Base-by-base conservation (phyloP, 2,329 filamentous ascomycete species). In the Westerdykella sp. region DNA sequence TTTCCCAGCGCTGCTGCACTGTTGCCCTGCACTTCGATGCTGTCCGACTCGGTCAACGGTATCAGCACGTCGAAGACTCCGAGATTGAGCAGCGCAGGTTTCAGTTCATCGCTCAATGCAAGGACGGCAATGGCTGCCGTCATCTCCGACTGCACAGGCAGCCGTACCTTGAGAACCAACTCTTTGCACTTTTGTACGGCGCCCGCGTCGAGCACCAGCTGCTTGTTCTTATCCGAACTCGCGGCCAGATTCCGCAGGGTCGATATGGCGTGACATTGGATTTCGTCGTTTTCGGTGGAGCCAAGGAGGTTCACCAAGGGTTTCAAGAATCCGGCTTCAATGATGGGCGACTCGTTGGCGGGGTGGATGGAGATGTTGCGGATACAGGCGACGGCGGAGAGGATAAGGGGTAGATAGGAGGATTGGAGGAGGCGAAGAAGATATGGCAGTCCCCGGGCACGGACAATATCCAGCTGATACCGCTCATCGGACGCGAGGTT, bases 131-230 rank as follows among this genome's bases (percentile, higher is more conserved):
- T 96, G 1, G 93, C 93, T n/a, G 93, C 93, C 4, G 93, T 98
- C 93, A 98, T 98, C 68, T 98, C 93, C 2, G 90, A 96, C 66
- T 98, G 93, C 2, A 98, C 93, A 32, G 87, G 91, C 39, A 97
- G 78, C 0, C 93, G 89, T 2, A 97, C 93, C 43, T 94, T 84
- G 14, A 98, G 75, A 18, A 98, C 90, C 41, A 98, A 77, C 63
- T 97, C 88, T 70, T 96, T 97, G 81, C 93, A 98, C 68, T 97
- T 97, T 65, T 97, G 89, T 32, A 98, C 93, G 2, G 93, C 93
- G 18, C 93, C 93, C 28, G 93, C 93, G 68, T 97, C 89, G 39
- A 98, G 73, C 1, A 98, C 93, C n/a, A 98, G 77, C 45, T 94
- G 87, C 72, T 98, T 98, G 77, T 98, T 98, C 50, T 88, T 83